Evolutionary conservation across 2,329 filamentous ascomycete genomes (phyloP).

Genomic region (Cercospora sojina): DNA sequence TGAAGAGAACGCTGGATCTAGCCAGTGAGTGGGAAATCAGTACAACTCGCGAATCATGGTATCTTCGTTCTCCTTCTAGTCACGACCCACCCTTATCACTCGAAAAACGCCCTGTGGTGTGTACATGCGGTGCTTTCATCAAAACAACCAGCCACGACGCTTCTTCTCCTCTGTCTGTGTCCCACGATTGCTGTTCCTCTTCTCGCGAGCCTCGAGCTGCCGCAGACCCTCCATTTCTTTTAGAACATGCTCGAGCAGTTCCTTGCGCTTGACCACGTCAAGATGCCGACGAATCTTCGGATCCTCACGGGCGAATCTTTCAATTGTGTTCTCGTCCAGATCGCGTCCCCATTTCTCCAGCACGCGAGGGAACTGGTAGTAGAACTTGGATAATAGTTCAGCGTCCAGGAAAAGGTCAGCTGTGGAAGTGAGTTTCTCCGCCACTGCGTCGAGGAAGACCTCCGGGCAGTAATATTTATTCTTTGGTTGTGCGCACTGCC

Average conservation of each 20-base stretch:
- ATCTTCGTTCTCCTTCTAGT: slow-evolving; percentile 1
- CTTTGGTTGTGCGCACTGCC: slow-evolving; percentile 76
- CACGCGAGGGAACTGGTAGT: slow-evolving; percentile 91
- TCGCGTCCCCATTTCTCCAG: slow-evolving; percentile 79
- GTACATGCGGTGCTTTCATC: slow-evolving; percentile 3
- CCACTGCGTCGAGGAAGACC: slow-evolving; percentile 95
- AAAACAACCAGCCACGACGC: slow-evolving; percentile 39
- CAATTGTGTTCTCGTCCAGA: slow-evolving; percentile 70
- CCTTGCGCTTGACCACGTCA: slow-evolving; percentile 88
- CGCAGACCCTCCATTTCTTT: slow-evolving; percentile 93
- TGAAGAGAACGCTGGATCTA: background rate
- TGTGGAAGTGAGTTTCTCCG: slow-evolving; percentile 89
- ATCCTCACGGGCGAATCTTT: slow-evolving; percentile 89
- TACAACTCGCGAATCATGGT: slow-evolving; percentile 2
- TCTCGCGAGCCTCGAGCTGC: slow-evolving; percentile 74
- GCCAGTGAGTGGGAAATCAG: slow-evolving; percentile 2
- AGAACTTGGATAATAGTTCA: slow-evolving; percentile 93
- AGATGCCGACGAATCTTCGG: slow-evolving; percentile 84
- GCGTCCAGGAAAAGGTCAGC: slow-evolving; percentile 97
- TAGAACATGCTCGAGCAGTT: slow-evolving; percentile 85
- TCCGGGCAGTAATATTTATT: slow-evolving; percentile 98
- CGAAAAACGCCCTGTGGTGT: slow-evolving; percentile 11
- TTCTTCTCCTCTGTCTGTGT: slow-evolving; percentile 36
- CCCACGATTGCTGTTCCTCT: slow-evolving; percentile 50
- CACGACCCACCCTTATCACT: background rate